Evolutionary conservation across 2,329 filamentous ascomycete genomes (phyloP).

Genomic region (Leptographium procerum): DNA sequence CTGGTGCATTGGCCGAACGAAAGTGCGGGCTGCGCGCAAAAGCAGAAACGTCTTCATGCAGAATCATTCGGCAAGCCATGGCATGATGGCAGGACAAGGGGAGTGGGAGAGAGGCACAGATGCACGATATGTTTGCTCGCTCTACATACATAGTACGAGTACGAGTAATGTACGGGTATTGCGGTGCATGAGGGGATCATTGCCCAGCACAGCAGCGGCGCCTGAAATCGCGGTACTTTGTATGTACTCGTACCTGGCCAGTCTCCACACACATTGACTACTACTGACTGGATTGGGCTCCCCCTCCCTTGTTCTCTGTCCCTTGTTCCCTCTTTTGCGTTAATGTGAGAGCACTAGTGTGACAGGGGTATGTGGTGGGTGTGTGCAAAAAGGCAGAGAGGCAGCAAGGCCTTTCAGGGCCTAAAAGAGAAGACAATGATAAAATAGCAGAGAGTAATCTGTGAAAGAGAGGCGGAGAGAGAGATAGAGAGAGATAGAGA

Average conservation of each 20-base stretch:
- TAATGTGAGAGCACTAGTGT: constrained; percentile 6
- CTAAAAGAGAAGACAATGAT: neutral
- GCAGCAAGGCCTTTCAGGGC: neutral
- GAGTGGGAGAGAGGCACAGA: neutral
- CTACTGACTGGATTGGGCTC: constrained; percentile 4
- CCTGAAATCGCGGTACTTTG: neutral
- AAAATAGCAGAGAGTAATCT: neutral
- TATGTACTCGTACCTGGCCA: neutral
- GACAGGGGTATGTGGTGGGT: constrained; percentile 3
- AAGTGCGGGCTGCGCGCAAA: neutral
- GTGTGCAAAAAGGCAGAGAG: neutral
- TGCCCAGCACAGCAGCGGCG: neutral
- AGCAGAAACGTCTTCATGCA: too few relatives aligned
- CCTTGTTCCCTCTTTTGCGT: constrained; percentile 5
- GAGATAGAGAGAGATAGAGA: neutral
- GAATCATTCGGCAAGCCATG: too few relatives aligned
- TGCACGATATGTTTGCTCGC: neutral
- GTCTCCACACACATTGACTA: constrained; percentile 4
- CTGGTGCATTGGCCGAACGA: neutral
- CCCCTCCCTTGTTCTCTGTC: neutral
- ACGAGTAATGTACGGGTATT: neutral
- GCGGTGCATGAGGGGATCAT: neutral
- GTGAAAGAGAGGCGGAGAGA: too few relatives aligned
- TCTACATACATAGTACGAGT: neutral
- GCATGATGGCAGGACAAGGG: neutral